Evolutionary conservation across 371 early-diverging fungal species (phyloP).

Genomic region (Circinella minor): DNA sequence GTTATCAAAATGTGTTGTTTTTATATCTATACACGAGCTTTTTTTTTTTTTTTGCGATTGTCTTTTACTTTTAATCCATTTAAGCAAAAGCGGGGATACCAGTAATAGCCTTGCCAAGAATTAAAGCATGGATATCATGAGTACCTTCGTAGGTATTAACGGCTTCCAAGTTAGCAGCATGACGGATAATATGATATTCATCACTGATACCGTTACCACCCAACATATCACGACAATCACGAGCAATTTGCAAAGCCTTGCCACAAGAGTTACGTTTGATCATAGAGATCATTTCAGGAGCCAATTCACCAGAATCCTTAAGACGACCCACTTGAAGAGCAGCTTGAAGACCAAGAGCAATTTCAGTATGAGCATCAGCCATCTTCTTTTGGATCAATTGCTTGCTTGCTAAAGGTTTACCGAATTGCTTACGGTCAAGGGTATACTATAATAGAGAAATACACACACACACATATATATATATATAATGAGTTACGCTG

Average conservation of each 20-base stretch:
- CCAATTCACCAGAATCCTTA: slow-evolving; percentile 86
- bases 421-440: slow-evolving; percentile 90
- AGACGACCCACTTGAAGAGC: slow-evolving; percentile 93
- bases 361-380: slow-evolving; percentile 95
- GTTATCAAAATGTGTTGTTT: too few species aligned
- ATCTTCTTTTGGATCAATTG: slow-evolving; percentile 97
- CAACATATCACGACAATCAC: slow-evolving; percentile 86
- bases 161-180: slow-evolving; percentile 94
- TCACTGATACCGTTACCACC: slow-evolving; percentile 97
- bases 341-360: slow-evolving; percentile 90
- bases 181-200: slow-evolving; percentile 97
- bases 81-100: slow-evolving; percentile 82
- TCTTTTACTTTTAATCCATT: not conserved
- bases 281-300: slow-evolving; percentile 96
- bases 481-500: too few species aligned
- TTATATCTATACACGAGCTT: too few species aligned
- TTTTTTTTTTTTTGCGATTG: too few species aligned
- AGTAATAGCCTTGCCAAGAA: slow-evolving; percentile 95
- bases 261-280: slow-evolving; percentile 97
- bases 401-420: slow-evolving; percentile 92
- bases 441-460: slow-evolving; percentile 66
- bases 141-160: slow-evolving; percentile 99
- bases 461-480: too few species aligned
- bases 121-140: slow-evolving; percentile 94
- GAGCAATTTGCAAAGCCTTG: slow-evolving; percentile 93